Conservation (phyloP, 495 filamentous ascomycete genomes). For the Penicillium daleae region DNA sequence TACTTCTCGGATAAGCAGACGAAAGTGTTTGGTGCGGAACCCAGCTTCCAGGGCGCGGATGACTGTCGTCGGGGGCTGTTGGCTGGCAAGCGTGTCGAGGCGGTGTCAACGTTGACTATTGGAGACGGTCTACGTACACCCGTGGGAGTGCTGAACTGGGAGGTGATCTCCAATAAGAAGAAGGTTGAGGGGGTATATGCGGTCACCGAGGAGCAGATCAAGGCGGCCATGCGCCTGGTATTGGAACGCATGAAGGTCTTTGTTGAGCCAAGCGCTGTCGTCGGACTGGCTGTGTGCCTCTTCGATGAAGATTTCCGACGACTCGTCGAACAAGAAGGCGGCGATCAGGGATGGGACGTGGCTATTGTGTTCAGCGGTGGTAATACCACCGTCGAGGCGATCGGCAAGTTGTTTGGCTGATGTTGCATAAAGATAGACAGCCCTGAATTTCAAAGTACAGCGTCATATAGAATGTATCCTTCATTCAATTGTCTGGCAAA, state of each 20-base stretch:
- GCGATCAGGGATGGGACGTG: conserved; percentile 80
- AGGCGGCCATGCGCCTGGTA: conserved; percentile 72
- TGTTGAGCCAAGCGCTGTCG: conserved; percentile 87
- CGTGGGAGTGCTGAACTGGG: conserved; percentile 78
- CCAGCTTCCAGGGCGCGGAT: conserved; percentile 80
- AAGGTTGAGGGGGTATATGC: conserved; percentile 75
- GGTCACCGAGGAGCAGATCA: conserved; percentile 84
- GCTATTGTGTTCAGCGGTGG: conserved; percentile 88
- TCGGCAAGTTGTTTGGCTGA: conserved; percentile 51
- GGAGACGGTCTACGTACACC: conserved; percentile 90
- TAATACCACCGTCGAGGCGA: conserved; percentile 82
- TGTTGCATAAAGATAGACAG: conserved; percentile 3
- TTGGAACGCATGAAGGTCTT: conserved; percentile 91
- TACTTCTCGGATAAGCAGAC: conserved; percentile 66
- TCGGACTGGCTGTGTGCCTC: conserved; percentile 80
- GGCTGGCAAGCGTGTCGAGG: conserved; percentile 60
- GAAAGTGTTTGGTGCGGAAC: conserved; percentile 89
- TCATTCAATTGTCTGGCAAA: conserved; percentile 8
- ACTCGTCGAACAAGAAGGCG: conserved; percentile 70
- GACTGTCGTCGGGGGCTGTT: conserved; percentile 73
- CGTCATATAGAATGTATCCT: not conserved
- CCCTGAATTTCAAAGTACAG: not conserved
- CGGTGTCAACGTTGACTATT: conserved; percentile 77
- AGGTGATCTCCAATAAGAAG: conserved; percentile 71
- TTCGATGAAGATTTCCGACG: conserved; percentile 82